Percentiles rank a stretch among this genome's conserved stretches.
These are phyloP conservation scores for Alternaria hordeiaustralica DNA, from an alignment of 2,329 filamentous ascomycete species.

Conservation along the genomic window DNA sequence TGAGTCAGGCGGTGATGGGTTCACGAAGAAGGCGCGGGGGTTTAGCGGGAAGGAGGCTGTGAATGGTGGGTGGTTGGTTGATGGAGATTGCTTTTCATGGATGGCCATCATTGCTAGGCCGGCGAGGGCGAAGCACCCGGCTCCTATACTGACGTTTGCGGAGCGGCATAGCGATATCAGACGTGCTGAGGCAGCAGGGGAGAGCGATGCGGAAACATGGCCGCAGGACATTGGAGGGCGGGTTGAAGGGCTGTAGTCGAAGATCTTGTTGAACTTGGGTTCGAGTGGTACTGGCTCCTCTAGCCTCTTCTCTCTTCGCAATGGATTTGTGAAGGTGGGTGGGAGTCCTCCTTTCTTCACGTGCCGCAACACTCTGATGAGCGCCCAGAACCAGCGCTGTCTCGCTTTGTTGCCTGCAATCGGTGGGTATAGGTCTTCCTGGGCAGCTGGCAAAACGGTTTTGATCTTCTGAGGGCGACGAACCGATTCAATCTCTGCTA, in stretches of 20 bases:
- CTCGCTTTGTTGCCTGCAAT: slow-evolving; percentile 48
- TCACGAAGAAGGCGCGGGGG: slow-evolving; percentile 53
- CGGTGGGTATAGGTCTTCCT: slow-evolving; percentile 56
- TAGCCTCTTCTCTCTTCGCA: slow-evolving; percentile 35
- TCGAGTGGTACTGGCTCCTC: slow-evolving; percentile 29
- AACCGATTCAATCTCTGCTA: slow-evolving; percentile 9
- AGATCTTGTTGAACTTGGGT: slow-evolving; percentile 42
- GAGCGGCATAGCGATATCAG: slow-evolving; percentile 50
- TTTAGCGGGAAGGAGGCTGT: slow-evolving; percentile 56
- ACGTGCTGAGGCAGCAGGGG: slow-evolving; percentile 38
- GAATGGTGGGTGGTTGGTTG: slow-evolving; percentile 43
- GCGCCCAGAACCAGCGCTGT: slow-evolving; percentile 57
- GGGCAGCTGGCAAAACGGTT: slow-evolving; percentile 50
- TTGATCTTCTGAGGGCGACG: slow-evolving; percentile 23
- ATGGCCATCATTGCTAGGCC: slow-evolving; percentile 57
- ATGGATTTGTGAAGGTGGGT: slow-evolving; percentile 52
- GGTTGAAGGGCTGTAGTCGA: slow-evolving; percentile 46
- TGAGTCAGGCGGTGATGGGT: slow-evolving; percentile 48
- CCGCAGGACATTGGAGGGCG: slow-evolving; percentile 49
- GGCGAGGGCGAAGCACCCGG: slow-evolving; percentile 55
- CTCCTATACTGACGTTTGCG: slow-evolving; percentile 50
- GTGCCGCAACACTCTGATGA: slow-evolving; percentile 54
- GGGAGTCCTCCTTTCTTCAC: slow-evolving; percentile 48
- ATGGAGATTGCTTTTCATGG: slow-evolving; percentile 43
- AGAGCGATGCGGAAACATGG: slow-evolving; percentile 41